Evolutionary conservation across 257 asterid species (phyloP), one percentile per base, ranked within the genome.

Genomic region (Capsicum baccatum): DNA sequence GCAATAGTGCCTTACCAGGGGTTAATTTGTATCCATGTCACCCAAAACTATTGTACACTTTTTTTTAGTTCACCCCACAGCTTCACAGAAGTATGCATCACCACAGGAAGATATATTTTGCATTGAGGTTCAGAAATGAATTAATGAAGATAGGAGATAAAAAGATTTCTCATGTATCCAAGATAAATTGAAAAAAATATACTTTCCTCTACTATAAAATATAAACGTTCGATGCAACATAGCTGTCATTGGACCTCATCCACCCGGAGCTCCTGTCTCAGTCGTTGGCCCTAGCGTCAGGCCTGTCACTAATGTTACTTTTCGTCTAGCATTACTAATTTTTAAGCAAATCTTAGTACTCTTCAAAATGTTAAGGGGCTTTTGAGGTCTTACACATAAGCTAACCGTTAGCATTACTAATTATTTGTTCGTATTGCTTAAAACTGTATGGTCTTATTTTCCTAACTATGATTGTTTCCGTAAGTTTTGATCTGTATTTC

Each of bases 341-440:
- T 42, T 70, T 70, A 44, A 70, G 57, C 35, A 42, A 5, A 70
- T 70, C 57, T 47, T 70, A 17, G 33, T n/a, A 70, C 37, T 70
- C 57, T 70, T 44, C 57, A 42, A 44, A 44, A 9, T 44, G 79
- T 70, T 44, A 26, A 48, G 26, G 56, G 57, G 79, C 12, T 44
- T 44, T n/a, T 42, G 79, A 70, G 79, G 56, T 42, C 79, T 70
- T 70, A 44, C 57, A 17, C 56, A 70, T 70, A 35, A 70, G 79
- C 6, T 68, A 15, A 39, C 54, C 26, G 37, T 15, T 26, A 26
- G 33, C 33, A 26, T 26, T 26, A 26, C 33, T 26, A 26, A 66
- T 13, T 2, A 66, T 6, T 35, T 35, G 74, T 14, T 67, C 37
- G 74, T 35, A 35, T 67, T 67, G 12, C 50, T 35, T 67, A 14